Evolutionary conservation across 2,329 filamentous ascomycete genomes (phyloP).

Genomic region (Neopestalotiopsis clavispora): DNA sequence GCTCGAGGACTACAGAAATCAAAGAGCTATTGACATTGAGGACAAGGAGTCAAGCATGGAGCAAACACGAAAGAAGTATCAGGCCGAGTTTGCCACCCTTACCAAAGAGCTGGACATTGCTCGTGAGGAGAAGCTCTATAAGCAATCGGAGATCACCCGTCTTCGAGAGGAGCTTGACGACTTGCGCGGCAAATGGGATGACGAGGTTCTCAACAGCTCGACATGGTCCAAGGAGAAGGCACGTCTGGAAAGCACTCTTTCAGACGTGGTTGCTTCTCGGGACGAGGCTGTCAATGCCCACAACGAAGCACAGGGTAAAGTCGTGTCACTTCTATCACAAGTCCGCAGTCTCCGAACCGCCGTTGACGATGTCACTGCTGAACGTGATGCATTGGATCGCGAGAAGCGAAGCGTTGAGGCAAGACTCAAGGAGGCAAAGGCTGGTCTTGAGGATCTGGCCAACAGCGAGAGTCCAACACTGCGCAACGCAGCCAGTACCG

Average conservation of each 20-base stretch:
- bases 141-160: slow-evolving; percentile 83
- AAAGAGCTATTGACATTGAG: slow-evolving; percentile 93
- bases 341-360: slow-evolving; percentile 82
- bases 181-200: slow-evolving; percentile 94
- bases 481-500: slow-evolving; percentile 85
- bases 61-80: slow-evolving; percentile 97
- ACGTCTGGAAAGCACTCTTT: slow-evolving; percentile 84
- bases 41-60: slow-evolving; percentile 97
- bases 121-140: slow-evolving; percentile 85
- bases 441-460: slow-evolving; percentile 85
- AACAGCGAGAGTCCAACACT: slow-evolving; percentile 86
- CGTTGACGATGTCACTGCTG: slow-evolving; percentile 83
- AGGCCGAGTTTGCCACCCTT: slow-evolving; percentile 85
- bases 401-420: slow-evolving; percentile 91
- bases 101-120: slow-evolving; percentile 93
- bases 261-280: slow-evolving; percentile 87
- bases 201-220: slow-evolving; percentile 95
- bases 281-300: slow-evolving; percentile 93
- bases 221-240: slow-evolving; percentile 99
- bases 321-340: slow-evolving; percentile 88
- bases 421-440: slow-evolving; percentile 84
- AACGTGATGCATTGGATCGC: slow-evolving; percentile 82
- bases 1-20: slow-evolving; percentile 94
- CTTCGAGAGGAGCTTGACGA: slow-evolving; percentile 97
- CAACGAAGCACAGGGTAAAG: slow-evolving; percentile 92